Evolutionary conservation across 129 eudicot species (phyloP).

Genomic region (Gnaphalium uliginosum): DNA sequence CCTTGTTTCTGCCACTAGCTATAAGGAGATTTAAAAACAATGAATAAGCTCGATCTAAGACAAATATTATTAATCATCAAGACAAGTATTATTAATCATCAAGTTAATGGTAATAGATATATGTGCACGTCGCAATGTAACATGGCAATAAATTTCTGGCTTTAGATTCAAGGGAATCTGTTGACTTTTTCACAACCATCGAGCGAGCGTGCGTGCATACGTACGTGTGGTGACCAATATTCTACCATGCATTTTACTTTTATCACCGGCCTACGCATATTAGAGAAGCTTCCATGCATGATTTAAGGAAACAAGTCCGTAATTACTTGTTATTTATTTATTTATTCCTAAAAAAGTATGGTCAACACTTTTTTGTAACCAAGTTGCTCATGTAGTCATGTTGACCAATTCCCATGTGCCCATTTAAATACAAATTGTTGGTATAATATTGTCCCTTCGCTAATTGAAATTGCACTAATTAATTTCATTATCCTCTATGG

Average conservation of each 20-base stretch:
- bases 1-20: no score
- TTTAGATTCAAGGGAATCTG: slow-evolving; percentile 37
- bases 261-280: slow-evolving; percentile 10
- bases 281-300: slow-evolving; percentile 42
- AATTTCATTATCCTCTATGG: background rate
- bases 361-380: slow-evolving; percentile 15
- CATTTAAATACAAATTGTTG: background rate
- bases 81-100: background rate
- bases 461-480: background rate
- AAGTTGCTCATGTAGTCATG: slow-evolving; percentile 10
- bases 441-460: background rate
- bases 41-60: no score
- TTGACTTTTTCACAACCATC: slow-evolving; percentile 29
- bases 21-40: no score
- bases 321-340: slow-evolving; percentile 3
- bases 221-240: slow-evolving; percentile 43
- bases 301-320: slow-evolving; percentile 34
- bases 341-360: slow-evolving; percentile 1
- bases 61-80: no score
- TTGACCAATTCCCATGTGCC: slow-evolving; percentile 4
- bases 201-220: slow-evolving; percentile 8
- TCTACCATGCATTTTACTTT: slow-evolving; percentile 23
- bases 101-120: slow-evolving; percentile 8
- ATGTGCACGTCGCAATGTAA: slow-evolving; percentile 34
- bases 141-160: slow-evolving; percentile 34